A percentile compares a stretch with the other conserved stretches of the same genome.
These are phyloP conservation scores for Backusella westeae DNA, from an alignment of 192 early-diverging fungal genomes.

Conservation along the genomic window DNA sequence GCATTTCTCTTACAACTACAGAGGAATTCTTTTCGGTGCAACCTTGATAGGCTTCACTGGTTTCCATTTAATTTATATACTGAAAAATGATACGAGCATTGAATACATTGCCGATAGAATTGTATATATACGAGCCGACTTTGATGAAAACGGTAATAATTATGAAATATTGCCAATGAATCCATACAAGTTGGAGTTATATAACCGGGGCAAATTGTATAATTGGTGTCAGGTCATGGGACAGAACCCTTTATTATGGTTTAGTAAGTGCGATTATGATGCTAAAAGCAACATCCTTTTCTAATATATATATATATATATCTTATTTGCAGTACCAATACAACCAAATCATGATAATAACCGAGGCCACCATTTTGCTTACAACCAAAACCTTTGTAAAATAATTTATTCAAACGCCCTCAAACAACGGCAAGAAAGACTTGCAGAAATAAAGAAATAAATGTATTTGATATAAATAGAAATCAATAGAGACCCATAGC, in stretches of 20 bases:
- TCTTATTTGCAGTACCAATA: neutral
- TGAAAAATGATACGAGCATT: slow-evolving; percentile 44
- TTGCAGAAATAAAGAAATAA: neutral
- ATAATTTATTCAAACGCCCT: neutral
- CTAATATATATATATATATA: neutral
- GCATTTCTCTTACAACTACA: slow-evolving; percentile 17
- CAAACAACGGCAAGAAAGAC: neutral
- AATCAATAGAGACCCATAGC: slow-evolving; percentile 31
- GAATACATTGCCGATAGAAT: slow-evolving; percentile 36
- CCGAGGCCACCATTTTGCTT: neutral
- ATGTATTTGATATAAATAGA: neutral
- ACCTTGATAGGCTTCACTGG: slow-evolving; percentile 38
- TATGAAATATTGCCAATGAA: slow-evolving; percentile 34
- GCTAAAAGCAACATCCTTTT: neutral
- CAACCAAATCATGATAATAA: neutral
- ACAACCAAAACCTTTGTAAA: neutral
- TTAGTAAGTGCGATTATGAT: slow-evolving; percentile 20
- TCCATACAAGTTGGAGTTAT: slow-evolving; percentile 35
- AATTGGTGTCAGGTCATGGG: slow-evolving; percentile 52
- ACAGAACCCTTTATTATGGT: slow-evolving; percentile 23
- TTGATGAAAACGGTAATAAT: slow-evolving; percentile 30
- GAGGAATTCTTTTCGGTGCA: slow-evolving; percentile 38
- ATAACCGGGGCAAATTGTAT: slow-evolving; percentile 28
- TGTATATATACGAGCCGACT: slow-evolving; percentile 35
- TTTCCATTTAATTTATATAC: slow-evolving; percentile 41